Base-by-base conservation (phyloP, 176 grass and related monocot species). In the Aechmea fasciata region DNA sequence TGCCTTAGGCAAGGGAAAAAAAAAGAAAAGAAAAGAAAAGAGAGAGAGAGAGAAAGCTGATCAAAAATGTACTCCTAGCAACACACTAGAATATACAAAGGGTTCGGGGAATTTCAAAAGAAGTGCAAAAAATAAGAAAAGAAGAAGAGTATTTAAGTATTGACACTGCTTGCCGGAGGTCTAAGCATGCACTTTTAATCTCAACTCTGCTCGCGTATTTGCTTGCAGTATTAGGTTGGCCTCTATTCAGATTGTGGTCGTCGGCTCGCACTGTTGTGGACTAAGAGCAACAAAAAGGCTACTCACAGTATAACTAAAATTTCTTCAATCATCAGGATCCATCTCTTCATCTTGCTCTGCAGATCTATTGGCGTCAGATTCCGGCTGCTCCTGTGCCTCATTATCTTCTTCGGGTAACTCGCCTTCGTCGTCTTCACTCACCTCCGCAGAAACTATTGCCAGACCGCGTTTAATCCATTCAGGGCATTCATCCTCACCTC, bases 241-340 rank as follows among this genome's bases (percentile, higher is more conserved):
- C 15, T 22, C 64, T 84, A 63, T 18, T 28, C 71, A 9, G 41
- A 62, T 28, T 62, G 26, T 71, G 26, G 9, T 66, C n/a, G 57
- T 48, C 10, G 47, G 69, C 61, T 75, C 73, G 12, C 29, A 15
- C 10, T 48, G 3, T 19, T 49, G 11, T 79, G 69, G 82, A 82
- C 67, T 65, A 52, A 49, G 48, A 66, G 75, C 25, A n/a, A 55
- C 29, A 84, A 75, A 79, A 72, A 71, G 63, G 70, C 48, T 52
- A 14, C 53, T 73, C 7, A 17, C 14, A 57, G 14, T 18, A 79
- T 69, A 52, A 63, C 71, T 22, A 64, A 11, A 23, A 49, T 75
- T n/a, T 66, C 50, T 67, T 79, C 68, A 91, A 80, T 96, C 92
- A 87, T 99, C 95, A 9, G 90, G 90, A 71, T 99, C 94, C 95